These are phyloP conservation scores for Taphrina populina DNA, from an alignment of 1,139 yeast species.

Conservation along the genomic window DNA sequence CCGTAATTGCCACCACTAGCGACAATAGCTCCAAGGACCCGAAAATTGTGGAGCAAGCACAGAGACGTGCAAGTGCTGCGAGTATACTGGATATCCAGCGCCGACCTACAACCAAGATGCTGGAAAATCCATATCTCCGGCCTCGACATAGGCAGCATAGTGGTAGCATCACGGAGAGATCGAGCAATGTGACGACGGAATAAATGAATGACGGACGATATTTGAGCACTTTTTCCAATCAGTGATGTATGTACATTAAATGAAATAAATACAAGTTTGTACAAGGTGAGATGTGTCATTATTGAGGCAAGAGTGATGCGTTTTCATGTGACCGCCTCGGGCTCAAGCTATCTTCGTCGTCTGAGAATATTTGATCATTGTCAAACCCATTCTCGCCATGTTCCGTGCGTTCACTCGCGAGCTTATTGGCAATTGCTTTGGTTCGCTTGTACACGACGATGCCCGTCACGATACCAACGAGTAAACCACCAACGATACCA, in stretches of 20 bases:
- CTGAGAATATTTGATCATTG: not conserved
- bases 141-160: slow-evolving; percentile 8
- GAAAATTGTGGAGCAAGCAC: not conserved
- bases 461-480: slow-evolving; percentile 63
- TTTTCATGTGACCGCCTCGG: not conserved
- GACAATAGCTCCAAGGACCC: not conserved
- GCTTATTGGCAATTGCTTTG: slow-evolving; percentile 43
- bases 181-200: too few relatives aligned
- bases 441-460: slow-evolving; percentile 67
- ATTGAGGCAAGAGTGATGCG: not conserved
- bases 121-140: slow-evolving; percentile 3
- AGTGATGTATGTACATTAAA: too few relatives aligned
- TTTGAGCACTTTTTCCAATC: too few relatives aligned
- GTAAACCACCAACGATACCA: slow-evolving; percentile 60
- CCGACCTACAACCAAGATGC: not conserved
- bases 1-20: too few relatives aligned
- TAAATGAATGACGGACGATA: too few relatives aligned
- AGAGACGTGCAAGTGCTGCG: not conserved
- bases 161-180: too few relatives aligned
- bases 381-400: slow-evolving; percentile 1
- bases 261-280: too few relatives aligned
- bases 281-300: not conserved
- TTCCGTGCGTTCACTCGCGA: not conserved
- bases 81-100: slow-evolving; percentile 6
- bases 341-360: slow-evolving; percentile 1